Conservation (phyloP, 2,329 filamentous ascomycete species). For the Aulographum hederae region DNA sequence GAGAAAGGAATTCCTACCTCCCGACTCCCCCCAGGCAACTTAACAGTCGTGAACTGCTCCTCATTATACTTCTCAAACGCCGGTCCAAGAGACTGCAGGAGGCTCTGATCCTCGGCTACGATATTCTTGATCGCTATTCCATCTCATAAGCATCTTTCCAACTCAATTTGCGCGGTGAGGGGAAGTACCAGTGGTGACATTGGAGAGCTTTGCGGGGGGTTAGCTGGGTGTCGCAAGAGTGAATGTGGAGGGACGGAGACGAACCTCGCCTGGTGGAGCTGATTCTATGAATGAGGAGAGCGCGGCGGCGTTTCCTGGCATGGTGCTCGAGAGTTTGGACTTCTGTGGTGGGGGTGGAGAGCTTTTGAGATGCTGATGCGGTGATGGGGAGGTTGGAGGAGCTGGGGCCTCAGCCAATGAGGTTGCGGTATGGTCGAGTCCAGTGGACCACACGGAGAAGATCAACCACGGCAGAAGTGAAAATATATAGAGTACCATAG, state of each 20-base stretch:
- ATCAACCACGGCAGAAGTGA: too few relatives aligned
- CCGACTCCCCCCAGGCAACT: slow-evolving; percentile 72
- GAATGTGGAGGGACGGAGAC: slow-evolving; percentile 11
- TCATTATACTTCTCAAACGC: slow-evolving; percentile 95
- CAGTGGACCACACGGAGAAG: too few relatives aligned
- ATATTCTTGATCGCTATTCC: slow-evolving; percentile 88
- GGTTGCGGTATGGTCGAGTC: too few relatives aligned
- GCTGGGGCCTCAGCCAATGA: too few relatives aligned
- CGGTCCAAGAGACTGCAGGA: slow-evolving; percentile 56
- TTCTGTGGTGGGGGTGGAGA: too few relatives aligned
- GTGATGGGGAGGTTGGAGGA: too few relatives aligned
- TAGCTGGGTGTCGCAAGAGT: slow-evolving; percentile 9
- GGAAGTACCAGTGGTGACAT: slow-evolving; percentile 70
- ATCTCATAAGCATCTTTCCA: slow-evolving; percentile 44
- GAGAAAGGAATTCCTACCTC: too few relatives aligned
- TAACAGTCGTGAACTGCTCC: slow-evolving; percentile 75
- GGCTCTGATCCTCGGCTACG: slow-evolving; percentile 47
- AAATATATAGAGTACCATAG: too few relatives aligned
- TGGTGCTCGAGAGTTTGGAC: too few relatives aligned
- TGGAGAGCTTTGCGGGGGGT: slow-evolving; percentile 45
- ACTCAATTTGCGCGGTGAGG: neutral
- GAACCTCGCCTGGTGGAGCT: slow-evolving; percentile 89
- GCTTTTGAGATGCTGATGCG: too few relatives aligned
- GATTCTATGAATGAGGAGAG: slow-evolving; percentile 72
- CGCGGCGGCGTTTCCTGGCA: slow-evolving; percentile 18